phyloP scores from a whole-genome alignment of 2,329 filamentous ascomycete species.

The Fusarium foetens region DNA sequence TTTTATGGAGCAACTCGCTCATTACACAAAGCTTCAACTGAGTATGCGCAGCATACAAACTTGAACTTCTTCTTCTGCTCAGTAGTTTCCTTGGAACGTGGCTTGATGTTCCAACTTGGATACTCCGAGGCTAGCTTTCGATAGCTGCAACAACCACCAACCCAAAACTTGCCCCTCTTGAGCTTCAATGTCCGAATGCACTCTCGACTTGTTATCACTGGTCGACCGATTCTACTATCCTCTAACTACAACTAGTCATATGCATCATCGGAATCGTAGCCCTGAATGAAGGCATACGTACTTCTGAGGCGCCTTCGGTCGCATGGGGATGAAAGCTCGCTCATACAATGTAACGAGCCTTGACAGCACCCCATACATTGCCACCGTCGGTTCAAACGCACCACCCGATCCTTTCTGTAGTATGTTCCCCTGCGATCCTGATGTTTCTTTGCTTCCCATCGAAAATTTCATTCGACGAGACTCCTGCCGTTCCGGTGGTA shows the following conservation, averaged over 20 bases:
- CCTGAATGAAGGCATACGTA: background rate
- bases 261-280: background rate
- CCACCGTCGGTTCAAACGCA: background rate
- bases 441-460: background rate
- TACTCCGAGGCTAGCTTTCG: background rate
- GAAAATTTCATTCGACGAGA: background rate
- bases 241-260: background rate
- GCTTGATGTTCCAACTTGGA: background rate
- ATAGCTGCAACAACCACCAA: background rate
- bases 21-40: background rate
- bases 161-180: background rate
- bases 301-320: background rate
- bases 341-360: background rate
- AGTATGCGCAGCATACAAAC: background rate
- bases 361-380: conserved; percentile 14
- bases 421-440: background rate
- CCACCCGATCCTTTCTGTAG: background rate
- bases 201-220: background rate
- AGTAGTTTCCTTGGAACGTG: background rate
- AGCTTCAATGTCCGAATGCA: background rate
- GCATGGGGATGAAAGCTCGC: background rate
- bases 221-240: background rate
- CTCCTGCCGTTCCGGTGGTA: background rate
- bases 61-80: background rate
- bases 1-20: background rate